phyloP scores from a whole-genome alignment of 805 yeast species.

The Wickerhamia fluorescens region DNA sequence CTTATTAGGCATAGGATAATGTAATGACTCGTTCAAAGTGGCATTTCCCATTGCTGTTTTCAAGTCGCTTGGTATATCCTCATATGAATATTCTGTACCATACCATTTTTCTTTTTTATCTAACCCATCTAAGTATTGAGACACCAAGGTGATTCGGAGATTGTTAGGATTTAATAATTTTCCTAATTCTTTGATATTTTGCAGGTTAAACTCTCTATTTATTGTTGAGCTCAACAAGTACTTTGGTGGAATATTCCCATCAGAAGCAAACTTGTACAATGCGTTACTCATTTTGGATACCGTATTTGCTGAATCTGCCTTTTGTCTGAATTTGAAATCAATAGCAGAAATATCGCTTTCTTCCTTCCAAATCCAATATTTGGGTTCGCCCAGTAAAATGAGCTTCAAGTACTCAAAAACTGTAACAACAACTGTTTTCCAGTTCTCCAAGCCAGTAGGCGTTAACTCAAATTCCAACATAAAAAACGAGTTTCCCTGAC shows the following conservation, averaged over 20 bases:
- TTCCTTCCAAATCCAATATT: slow-evolving; percentile 78
- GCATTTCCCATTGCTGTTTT: slow-evolving; percentile 21
- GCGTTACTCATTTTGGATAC: slow-evolving; percentile 60
- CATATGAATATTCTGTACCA: slow-evolving; percentile 68
- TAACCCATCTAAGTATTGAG: slow-evolving; percentile 40
- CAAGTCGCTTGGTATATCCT: slow-evolving; percentile 36
- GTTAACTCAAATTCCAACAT: slow-evolving; percentile 73
- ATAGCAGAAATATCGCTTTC: slow-evolving; percentile 59
- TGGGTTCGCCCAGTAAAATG: slow-evolving; percentile 50
- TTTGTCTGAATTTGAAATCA: slow-evolving; percentile 75
- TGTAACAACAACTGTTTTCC: slow-evolving; percentile 51
- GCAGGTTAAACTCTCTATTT: slow-evolving; percentile 52
- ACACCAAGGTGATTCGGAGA: slow-evolving; percentile 52
- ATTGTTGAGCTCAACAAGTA: slow-evolving; percentile 52
- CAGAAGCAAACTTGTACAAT: slow-evolving; percentile 42
- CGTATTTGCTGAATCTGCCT: slow-evolving; percentile 62
- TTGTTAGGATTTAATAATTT: slow-evolving; percentile 49
- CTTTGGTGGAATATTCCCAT: slow-evolving; percentile 51
- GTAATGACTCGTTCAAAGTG: slow-evolving; percentile 30
- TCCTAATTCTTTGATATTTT: slow-evolving; percentile 43
- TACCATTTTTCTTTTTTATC: slow-evolving; percentile 74
- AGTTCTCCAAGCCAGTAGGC: slow-evolving; percentile 56
- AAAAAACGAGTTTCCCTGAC: slow-evolving; percentile 62
- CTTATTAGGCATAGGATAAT: slow-evolving; percentile 66
- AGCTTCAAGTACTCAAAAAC: slow-evolving; percentile 71